A percentile compares a stretch with the other conserved stretches of the same genome.
Evolutionary conservation across 768 basidiomycete species (phyloP).

Genomic region (Fomitopsis serialis): DNA sequence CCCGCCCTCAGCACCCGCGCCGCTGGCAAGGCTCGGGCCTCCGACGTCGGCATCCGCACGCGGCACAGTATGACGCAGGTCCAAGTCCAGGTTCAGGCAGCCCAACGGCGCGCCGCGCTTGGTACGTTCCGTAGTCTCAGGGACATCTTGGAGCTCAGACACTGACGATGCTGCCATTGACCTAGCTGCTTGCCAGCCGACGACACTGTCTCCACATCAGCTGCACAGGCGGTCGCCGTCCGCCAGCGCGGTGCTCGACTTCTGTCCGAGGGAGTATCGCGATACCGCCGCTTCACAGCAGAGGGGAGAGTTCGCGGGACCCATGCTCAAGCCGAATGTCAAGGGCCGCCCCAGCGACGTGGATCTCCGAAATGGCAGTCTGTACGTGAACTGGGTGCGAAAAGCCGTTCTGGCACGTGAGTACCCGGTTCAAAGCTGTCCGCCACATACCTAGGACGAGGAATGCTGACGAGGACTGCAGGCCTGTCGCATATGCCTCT

Average conservation of each 20-base stretch:
- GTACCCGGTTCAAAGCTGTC: background rate
- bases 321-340: constrained; percentile 1
- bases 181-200: background rate
- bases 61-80: background rate
- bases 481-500: background rate
- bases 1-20: background rate
- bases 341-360: background rate
- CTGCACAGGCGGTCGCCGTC: background rate
- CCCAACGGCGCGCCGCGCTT: background rate
- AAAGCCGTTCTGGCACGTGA: background rate
- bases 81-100: background rate
- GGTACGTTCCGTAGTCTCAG: background rate
- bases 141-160: background rate
- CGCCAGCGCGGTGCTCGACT: background rate
- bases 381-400: constrained; percentile 1
- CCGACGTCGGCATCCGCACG: background rate
- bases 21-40: background rate
- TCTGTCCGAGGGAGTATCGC: background rate
- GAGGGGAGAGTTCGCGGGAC: background rate
- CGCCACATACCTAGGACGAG: no score
- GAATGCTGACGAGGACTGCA: background rate
- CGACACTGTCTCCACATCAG: background rate
- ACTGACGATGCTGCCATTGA: background rate
- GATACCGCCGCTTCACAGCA: background rate
- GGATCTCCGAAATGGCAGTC: background rate